phyloP scores from a whole-genome alignment of 1,284 basidiomycete species.

The Pseudozyma sp. region DNA sequence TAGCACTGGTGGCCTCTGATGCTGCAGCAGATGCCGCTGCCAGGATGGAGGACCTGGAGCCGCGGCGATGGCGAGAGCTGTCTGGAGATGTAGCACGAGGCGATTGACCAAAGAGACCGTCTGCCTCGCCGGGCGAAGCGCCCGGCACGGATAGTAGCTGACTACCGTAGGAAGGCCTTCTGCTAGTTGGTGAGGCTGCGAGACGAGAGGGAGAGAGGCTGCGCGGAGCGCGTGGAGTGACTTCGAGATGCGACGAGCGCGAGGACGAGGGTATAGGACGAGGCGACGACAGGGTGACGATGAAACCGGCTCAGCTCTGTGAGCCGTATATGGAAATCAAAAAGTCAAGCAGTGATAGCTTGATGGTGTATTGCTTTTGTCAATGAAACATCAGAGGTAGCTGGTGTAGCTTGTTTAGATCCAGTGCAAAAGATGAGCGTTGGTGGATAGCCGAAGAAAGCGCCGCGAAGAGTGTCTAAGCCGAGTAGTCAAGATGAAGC shows the following conservation, averaged over 20 bases:
- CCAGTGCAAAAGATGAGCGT: no score
- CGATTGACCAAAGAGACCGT: constrained; percentile 11
- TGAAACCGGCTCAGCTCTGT: constrained; percentile 8
- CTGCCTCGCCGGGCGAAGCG: constrained; percentile 16
- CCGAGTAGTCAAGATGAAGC: not conserved
- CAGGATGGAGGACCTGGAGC: constrained; percentile 45
- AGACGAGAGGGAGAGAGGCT: constrained; percentile 21
- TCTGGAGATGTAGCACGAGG: constrained; percentile 14
- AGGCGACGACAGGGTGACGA: constrained; percentile 42
- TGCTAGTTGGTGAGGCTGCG: constrained; percentile 12
- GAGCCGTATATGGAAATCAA: not conserved
- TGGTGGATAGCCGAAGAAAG: no score
- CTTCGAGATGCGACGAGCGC: constrained; percentile 25
- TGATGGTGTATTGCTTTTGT: no score
- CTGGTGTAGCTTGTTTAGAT: no score
- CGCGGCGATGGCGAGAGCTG: constrained; percentile 28
- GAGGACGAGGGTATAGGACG: constrained; percentile 33
- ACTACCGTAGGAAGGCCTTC: constrained; percentile 22
- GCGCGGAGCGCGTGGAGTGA: constrained; percentile 29
- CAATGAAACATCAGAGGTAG: no score
- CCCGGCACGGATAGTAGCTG: constrained; percentile 30
- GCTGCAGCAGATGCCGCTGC: constrained; percentile 38
- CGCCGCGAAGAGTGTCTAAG: not conserved
- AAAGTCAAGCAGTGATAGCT: no score
- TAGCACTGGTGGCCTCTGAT: constrained; percentile 20